Evolutionary conservation across 257 asterid species (phyloP).

Genomic region (Nicotiana tomentosiformis): DNA sequence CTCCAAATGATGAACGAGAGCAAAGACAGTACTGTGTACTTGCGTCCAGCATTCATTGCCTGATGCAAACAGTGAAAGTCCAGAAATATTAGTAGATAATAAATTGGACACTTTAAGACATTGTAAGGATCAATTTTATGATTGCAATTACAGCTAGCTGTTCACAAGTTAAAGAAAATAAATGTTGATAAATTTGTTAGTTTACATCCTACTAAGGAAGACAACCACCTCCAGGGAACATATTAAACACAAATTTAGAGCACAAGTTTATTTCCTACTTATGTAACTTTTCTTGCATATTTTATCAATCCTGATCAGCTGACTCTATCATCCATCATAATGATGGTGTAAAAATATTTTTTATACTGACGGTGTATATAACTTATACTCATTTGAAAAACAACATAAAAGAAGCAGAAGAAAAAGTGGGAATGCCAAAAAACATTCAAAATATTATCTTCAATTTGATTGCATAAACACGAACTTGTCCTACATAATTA

Average conservation of each 20-base stretch:
- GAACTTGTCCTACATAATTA: background rate
- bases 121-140: background rate
- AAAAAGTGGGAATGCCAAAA: background rate
- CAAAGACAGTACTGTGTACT: background rate
- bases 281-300: background rate
- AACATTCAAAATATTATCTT: background rate
- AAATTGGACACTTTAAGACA: background rate
- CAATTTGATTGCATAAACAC: background rate
- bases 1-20: background rate
- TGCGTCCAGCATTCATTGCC: constrained; percentile 1
- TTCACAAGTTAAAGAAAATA: background rate
- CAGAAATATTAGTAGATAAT: background rate
- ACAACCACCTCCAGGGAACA: background rate
- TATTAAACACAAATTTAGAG: background rate
- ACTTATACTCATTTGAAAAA: background rate
- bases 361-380: too few species aligned
- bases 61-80: constrained; percentile 14
- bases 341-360: background rate
- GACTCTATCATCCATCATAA: background rate
- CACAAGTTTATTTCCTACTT: background rate
- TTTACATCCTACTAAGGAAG: background rate
- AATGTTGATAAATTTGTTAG: constrained; percentile 2
- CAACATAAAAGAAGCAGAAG: background rate
- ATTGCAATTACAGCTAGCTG: background rate
- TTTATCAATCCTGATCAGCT: background rate